These are phyloP conservation scores for Platanthera zijinensis DNA, from an alignment of 106 monocot species.

Conservation along the genomic window DNA sequence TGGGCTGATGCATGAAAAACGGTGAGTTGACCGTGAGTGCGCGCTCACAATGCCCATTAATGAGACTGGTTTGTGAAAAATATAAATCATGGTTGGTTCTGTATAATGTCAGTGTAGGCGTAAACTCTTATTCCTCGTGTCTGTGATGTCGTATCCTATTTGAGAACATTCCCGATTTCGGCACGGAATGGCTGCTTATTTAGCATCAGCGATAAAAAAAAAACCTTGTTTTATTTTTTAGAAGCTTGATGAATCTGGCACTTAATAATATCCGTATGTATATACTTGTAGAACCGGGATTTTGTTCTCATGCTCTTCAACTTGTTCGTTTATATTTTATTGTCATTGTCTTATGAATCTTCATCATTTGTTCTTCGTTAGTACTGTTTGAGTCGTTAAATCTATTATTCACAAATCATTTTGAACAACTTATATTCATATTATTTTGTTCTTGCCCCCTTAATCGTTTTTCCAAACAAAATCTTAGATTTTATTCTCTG, in stretches of 20 bases:
- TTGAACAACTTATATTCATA: no score
- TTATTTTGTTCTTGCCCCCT: no score
- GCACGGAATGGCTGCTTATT: not conserved
- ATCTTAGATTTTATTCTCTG: no score
- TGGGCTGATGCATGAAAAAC: slow-evolving; percentile 16
- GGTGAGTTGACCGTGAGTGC: not conserved
- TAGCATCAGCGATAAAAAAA: not conserved
- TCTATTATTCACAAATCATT: no score
- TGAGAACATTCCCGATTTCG: not conserved
- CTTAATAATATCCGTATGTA: not conserved
- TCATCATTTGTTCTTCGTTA: no score
- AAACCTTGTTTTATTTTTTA: not conserved
- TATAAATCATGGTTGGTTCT: not conserved
- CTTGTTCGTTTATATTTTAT: not conserved
- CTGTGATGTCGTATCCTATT: not conserved
- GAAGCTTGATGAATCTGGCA: not conserved
- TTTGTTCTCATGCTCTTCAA: not conserved
- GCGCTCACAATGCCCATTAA: not conserved
- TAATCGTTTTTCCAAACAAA: no score
- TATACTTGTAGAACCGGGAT: not conserved
- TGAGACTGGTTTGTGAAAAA: not conserved
- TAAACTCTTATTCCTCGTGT: not conserved
- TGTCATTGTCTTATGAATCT: not conserved
- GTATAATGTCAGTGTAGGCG: not conserved
- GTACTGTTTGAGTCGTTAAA: no score